phyloP scores from a whole-genome alignment of 805 yeast species.

The Brettanomyces sp. region DNA sequence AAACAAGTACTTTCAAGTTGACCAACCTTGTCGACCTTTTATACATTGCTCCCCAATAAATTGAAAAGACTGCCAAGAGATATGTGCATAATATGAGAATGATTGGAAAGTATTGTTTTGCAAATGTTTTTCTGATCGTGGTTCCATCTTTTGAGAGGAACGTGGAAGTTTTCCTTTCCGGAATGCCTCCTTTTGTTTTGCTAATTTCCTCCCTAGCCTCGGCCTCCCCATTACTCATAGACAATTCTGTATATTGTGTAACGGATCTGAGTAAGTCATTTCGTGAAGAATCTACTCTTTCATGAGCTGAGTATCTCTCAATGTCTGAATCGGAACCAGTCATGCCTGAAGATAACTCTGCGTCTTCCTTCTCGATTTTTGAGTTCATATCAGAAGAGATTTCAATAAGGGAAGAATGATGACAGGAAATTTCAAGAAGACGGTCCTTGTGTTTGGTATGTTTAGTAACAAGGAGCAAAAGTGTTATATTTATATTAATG shows the following conservation, averaged over 20 bases:
- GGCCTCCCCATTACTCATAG: conserved; percentile 8
- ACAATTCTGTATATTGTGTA: conserved; percentile 16
- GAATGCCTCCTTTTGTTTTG: conserved; percentile 1
- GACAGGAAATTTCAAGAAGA: too few relatives aligned
- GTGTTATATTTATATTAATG: too few relatives aligned
- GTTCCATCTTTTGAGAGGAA: conserved; percentile 8
- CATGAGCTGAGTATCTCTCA: too few relatives aligned
- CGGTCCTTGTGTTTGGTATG: too few relatives aligned
- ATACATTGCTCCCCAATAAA: conserved; percentile 42
- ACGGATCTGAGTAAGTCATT: conserved; percentile 11
- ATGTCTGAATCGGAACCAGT: too few relatives aligned
- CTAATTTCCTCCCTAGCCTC: conserved; percentile 2
- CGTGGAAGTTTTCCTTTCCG: neutral
- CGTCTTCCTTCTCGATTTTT: too few relatives aligned
- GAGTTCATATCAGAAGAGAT: too few relatives aligned
- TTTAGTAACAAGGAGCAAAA: too few relatives aligned
- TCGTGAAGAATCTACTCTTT: neutral
- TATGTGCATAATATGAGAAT: conserved; percentile 24
- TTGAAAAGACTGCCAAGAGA: conserved; percentile 31
- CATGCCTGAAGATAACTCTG: too few relatives aligned
- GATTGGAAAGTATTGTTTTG: conserved; percentile 8
- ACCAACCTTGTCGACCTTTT: conserved; percentile 20
- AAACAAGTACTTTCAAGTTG: conserved; percentile 31
- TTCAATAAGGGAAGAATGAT: too few relatives aligned
- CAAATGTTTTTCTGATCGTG: conserved; percentile 6